Evolutionary conservation across 495 filamentous ascomycete genomes (phyloP), one percentile per base, ranked within the genome.

Genomic region (Podospora comata): DNA sequence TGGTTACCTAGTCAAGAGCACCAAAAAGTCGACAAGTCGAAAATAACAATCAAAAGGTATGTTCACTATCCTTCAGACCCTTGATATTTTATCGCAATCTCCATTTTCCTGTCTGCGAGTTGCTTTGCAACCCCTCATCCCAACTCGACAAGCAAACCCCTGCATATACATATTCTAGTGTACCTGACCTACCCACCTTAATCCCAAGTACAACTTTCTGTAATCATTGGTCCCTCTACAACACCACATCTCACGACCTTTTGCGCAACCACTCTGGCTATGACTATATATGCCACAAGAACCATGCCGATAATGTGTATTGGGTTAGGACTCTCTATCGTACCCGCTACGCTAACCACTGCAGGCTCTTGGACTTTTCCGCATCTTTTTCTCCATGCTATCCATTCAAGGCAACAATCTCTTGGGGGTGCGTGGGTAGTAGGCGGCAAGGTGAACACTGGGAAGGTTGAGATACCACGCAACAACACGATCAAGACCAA

Each of bases 401-500:
- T 56, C 28, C 30, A 32, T 15, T 73, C 80, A 94, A 64, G 91
- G 91, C 68, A 86, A 80, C 77, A 95, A 80, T 77, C 93, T 85
- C 84, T 90, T 89, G n/a, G 93, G 92, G 74, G 94, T 94, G 68
- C 93, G 82, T 18, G 92, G 92, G 78, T 94, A 96, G 74, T 90
- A 83, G 64, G 89, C 89, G 30, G 90, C 87, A 72, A 94, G 80
- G 64, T 94, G 85, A 54, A 97, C 88, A 76, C 92, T 92, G 2
- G 91, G 91, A 80, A 97, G 70, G 53, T 90, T 90, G 75, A 97
- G 81, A 80, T 90, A 96, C 84, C 92, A 92, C 75, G 92, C 92
- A 66, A 97, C 91, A 64, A 97, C 91, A 64, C 93, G 83, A 82
- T 97, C 94, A 73, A 97, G 77, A 5, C 93, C 93, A 71, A 96